phyloP scores from a whole-genome alignment of 768 basidiomycete species.

The Tricholoma furcatifolium region DNA sequence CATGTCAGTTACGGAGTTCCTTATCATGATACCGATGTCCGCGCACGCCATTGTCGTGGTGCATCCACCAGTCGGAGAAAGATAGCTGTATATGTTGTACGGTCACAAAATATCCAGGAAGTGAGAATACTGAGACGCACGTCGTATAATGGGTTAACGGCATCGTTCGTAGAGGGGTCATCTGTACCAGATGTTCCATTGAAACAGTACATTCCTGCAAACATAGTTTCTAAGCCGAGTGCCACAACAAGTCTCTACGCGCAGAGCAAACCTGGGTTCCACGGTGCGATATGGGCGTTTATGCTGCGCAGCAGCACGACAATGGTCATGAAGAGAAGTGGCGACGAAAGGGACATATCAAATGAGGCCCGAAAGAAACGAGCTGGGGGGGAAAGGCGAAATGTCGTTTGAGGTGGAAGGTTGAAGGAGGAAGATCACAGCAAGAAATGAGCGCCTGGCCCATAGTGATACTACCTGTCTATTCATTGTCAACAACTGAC shows the following conservation, averaged over 20 bases:
- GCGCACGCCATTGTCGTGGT: constrained; percentile 33
- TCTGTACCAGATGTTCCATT: constrained; percentile 33
- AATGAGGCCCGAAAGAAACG: background rate
- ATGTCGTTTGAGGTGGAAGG: background rate
- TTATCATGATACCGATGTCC: background rate
- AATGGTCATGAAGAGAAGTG: background rate
- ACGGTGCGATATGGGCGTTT: constrained; percentile 16
- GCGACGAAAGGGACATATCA: background rate
- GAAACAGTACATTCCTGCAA: constrained; percentile 42
- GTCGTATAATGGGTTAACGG: constrained; percentile 44
- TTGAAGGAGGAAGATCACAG: background rate
- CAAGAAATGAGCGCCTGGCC: background rate
- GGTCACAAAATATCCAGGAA: background rate
- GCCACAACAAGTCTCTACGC: background rate
- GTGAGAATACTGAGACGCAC: constrained; percentile 24
- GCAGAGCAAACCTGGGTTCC: constrained; percentile 15
- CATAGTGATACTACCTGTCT: constrained; percentile 1
- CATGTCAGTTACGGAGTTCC: background rate
- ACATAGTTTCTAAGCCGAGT: too few species aligned
- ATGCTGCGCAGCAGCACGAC: constrained; percentile 13
- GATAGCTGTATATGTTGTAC: constrained; percentile 5
- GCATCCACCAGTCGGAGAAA: constrained; percentile 29
- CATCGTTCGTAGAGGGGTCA: constrained; percentile 37
- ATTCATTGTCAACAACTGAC: constrained; percentile 1
- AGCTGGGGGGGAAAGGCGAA: background rate